phyloP scores from a whole-genome alignment of 306 rosid genomes.

The Glycine tomentella region DNA sequence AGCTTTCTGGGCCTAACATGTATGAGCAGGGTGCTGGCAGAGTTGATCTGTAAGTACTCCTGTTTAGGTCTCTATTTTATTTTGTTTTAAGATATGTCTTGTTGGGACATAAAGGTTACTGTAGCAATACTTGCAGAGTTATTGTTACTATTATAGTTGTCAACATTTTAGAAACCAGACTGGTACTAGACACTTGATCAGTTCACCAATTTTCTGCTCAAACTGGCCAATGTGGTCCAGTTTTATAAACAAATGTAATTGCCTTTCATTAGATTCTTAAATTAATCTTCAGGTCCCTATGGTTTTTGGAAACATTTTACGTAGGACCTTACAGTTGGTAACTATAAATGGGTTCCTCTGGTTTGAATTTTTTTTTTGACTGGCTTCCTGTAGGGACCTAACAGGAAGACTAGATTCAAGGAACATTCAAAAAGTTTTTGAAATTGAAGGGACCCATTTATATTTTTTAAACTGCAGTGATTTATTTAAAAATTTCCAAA shows the following conservation, averaged over 20 bases:
- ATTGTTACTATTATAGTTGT: neutral
- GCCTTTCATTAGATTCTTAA: conserved; percentile 22
- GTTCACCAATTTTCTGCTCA: neutral
- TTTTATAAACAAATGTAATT: neutral
- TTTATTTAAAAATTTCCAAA: neutral
- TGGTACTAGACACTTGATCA: too few relatives aligned
- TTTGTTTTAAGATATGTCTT: conserved; percentile 38
- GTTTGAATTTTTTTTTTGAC: neutral
- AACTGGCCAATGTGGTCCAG: neutral
- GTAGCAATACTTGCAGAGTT: neutral
- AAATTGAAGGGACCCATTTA: conserved; percentile 1
- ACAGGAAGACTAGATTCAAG: neutral
- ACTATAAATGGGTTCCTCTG: neutral
- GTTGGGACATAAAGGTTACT: neutral
- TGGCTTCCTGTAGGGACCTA: neutral
- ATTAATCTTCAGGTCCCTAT: conserved; percentile 5
- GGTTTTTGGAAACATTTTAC: neutral
- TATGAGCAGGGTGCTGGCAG: conserved; percentile 99
- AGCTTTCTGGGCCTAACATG: conserved; percentile 88
- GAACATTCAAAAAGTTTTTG: neutral
- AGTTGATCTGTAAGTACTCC: conserved; percentile 85
- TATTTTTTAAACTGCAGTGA: neutral
- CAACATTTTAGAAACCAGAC: neutral
- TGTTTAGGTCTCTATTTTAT: conserved; percentile 23
- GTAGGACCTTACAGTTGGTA: neutral